These are phyloP conservation scores for Colletotrichum tabaci DNA, from an alignment of 2,329 filamentous ascomycete genomes.

Conservation along the genomic window DNA sequence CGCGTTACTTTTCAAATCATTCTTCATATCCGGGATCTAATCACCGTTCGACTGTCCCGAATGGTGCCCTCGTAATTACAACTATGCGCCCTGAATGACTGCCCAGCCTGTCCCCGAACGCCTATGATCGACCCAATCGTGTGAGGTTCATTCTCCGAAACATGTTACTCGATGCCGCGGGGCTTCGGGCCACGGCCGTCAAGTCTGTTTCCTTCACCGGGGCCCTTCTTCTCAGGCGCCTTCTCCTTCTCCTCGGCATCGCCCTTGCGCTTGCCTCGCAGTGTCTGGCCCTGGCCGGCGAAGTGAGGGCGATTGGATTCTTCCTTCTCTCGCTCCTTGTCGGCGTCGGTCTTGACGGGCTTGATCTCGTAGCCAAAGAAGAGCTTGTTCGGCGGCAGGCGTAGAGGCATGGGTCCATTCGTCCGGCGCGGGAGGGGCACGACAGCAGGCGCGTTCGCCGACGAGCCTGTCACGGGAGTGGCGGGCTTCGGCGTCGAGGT, in stretches of 20 bases:
- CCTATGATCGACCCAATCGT: slow-evolving; percentile 22
- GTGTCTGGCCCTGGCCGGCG: slow-evolving; percentile 86
- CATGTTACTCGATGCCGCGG: slow-evolving; percentile 16
- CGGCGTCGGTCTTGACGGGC: slow-evolving; percentile 84
- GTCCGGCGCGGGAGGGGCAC: slow-evolving; percentile 61
- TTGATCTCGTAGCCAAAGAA: slow-evolving; percentile 98
- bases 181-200: slow-evolving; percentile 54
- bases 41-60: slow-evolving; percentile 20
- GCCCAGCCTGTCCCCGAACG: slow-evolving; percentile 32
- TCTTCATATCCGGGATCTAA: slow-evolving; percentile 21
- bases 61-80: slow-evolving; percentile 32
- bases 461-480: slow-evolving; percentile 77
- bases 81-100: slow-evolving; percentile 36
- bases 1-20: slow-evolving; percentile 2
- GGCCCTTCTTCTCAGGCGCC: slow-evolving; percentile 62
- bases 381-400: slow-evolving; percentile 88
- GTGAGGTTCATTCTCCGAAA: slow-evolving; percentile 1
- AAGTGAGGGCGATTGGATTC: slow-evolving; percentile 81
- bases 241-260: slow-evolving; percentile 65
- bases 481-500: slow-evolving; percentile 79
- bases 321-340: slow-evolving; percentile 77
- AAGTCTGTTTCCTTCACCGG: slow-evolving; percentile 60
- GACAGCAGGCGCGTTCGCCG: slow-evolving; percentile 55
- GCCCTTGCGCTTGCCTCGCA: slow-evolving; percentile 82
- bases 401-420: slow-evolving; percentile 88